Base-by-base conservation (phyloP, 768 basidiomycete genomes). In the Scleroderma citrinum region DNA sequence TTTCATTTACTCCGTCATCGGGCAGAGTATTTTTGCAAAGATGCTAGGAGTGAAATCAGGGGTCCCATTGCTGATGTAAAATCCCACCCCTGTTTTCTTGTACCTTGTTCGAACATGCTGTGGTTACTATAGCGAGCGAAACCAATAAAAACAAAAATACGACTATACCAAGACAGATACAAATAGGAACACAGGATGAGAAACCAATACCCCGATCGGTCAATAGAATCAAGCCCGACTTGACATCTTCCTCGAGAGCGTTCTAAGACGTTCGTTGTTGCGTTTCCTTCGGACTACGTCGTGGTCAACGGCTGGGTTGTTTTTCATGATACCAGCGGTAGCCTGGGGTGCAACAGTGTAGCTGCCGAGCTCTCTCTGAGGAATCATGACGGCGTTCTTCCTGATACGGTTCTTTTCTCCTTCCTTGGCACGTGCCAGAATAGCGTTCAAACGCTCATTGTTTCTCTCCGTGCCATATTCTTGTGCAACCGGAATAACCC, bases 351-450 rank as follows among this genome's bases (percentile, higher is more conserved):
- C 91, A 23, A 92, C 79, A 0, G 85, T 86, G 66, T 91, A 94
- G 51, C 73, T 85, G 44, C 85, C 83, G 13, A 91, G 61, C 50
- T 86, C 78, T 46, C 83, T 71, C 64, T 87, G 78, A 2, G 92
- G 91, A 48, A 94, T 91, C 71, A 79, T 76, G 30, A 92, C 91
- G 3, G 87, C 86, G 48, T 92, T 87, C 74, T 80, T 83, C 63
- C 81, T 75, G 47, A 84, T 77, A 17, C 82, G 73, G 42, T 77
- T 73, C 71, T 80, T 87, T 57, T 91, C 88, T 51, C 68, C 72
- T 57, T 82, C 81, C 61, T 75, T 78, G 29, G 81, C 84, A 46
- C 81, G 73, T 10, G 81, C 83, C 48, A 87, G 69, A 48, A 88
- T 90, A 13, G 81, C 74, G 56, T 81, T 83, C 55, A 88, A 72